phyloP scores from a whole-genome alignment of 202 grass and related monocot genomes.

The Panicum hallii region DNA sequence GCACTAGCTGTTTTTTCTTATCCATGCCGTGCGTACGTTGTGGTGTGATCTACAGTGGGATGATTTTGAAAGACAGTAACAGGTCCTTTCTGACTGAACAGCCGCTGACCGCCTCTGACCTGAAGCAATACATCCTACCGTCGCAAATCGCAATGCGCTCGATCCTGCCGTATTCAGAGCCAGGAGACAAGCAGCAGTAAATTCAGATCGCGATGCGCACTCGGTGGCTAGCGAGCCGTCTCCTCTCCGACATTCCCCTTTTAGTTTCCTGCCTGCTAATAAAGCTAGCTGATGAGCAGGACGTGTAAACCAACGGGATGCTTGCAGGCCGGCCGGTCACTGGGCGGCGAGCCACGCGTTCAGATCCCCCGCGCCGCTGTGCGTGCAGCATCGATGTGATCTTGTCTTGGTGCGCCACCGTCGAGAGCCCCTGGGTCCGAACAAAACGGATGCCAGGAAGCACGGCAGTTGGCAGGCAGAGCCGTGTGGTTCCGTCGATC shows the following conservation, averaged over 20 bases:
- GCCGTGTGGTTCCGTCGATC: constrained; percentile 29
- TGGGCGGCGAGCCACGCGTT: too few relatives aligned
- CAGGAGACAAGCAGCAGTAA: not conserved
- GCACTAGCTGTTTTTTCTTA: not conserved
- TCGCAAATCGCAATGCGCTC: not conserved
- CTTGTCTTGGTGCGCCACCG: constrained; percentile 6
- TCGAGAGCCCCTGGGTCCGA: not conserved
- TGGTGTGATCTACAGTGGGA: not conserved
- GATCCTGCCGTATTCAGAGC: not conserved
- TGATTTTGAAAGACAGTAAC: constrained; percentile 24
- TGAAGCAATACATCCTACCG: not conserved
- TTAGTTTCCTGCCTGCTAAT: too few relatives aligned
- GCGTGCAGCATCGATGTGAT: not conserved
- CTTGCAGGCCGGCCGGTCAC: too few relatives aligned
- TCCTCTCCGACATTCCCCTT: not conserved
- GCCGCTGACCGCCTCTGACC: not conserved
- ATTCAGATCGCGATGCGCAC: not conserved
- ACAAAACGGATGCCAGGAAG: constrained; percentile 13
- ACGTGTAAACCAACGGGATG: constrained; percentile 35
- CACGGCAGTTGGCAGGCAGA: not conserved
- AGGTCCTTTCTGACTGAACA: not conserved
- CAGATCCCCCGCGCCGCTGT: not conserved
- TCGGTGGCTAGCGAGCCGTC: not conserved
- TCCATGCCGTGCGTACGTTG: not conserved
- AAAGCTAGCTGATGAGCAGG: constrained; percentile 28